Conservation (phyloP, 2,329 filamentous ascomycete genomes). For the Ophiostoma angusticollis region DNA sequence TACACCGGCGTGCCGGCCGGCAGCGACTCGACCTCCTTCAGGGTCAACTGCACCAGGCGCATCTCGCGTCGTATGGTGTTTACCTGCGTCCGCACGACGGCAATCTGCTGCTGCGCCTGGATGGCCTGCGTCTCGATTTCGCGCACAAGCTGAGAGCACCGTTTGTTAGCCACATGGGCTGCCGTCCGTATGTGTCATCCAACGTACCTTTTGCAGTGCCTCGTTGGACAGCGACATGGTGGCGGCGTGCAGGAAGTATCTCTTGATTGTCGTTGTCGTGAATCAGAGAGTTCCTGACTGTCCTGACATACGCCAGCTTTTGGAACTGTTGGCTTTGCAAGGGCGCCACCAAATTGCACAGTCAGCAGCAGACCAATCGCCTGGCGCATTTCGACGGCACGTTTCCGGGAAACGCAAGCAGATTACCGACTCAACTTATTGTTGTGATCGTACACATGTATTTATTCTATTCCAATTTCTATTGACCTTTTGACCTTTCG, state of each 20-base stretch:
- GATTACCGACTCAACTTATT: too few relatives aligned
- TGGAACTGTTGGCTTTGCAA: too few relatives aligned
- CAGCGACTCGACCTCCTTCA: slow-evolving; percentile 67
- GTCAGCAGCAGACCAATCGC: too few relatives aligned
- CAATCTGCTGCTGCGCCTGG: slow-evolving; percentile 83
- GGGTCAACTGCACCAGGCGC: slow-evolving; percentile 76
- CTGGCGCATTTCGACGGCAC: too few relatives aligned
- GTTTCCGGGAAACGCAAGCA: too few relatives aligned
- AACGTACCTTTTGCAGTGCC: slow-evolving; percentile 73
- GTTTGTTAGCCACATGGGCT: slow-evolving; percentile 4
- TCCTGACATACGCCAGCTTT: too few relatives aligned
- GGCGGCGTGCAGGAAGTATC: background rate
- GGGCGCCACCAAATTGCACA: too few relatives aligned
- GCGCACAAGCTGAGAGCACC: slow-evolving; percentile 55
- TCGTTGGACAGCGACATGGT: slow-evolving; percentile 87
- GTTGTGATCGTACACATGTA: too few relatives aligned
- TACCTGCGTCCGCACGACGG: slow-evolving; percentile 73
- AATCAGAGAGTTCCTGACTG: too few relatives aligned
- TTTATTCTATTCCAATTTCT: too few relatives aligned
- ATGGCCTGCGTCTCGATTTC: slow-evolving; percentile 89
- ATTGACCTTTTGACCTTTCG: background rate
- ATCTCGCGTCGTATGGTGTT: slow-evolving; percentile 75
- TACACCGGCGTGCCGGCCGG: slow-evolving; percentile 70
- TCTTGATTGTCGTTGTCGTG: too few relatives aligned
- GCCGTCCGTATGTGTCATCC: background rate